Base-by-base conservation (phyloP, 2,329 filamentous ascomycete species). In the Berkeleyomyces basicola region DNA sequence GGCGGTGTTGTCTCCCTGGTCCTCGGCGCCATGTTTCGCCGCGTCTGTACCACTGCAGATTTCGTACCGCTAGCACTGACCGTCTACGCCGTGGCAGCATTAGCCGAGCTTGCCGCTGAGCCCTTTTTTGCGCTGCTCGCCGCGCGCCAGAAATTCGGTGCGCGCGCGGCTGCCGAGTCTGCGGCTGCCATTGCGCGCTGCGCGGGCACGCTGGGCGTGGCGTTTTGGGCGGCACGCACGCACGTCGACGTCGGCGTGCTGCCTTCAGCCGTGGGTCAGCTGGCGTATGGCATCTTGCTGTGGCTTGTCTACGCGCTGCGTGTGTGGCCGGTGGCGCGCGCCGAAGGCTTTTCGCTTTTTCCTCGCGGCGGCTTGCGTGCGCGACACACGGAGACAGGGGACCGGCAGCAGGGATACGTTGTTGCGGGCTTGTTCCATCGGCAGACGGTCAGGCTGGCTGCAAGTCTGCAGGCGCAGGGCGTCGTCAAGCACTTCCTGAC, bases 401-500 rank as follows among this genome's bases (percentile, higher is more conserved):
- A 1, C 57, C 65, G n/a, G 11, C 16, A 46, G 36, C 39, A 53
- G 55, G 0, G 59, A 16, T 4, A 67, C 71, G n/a, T 86, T 68
- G 68, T 82, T 55, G 67, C 79, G 3, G 78, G 77, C 2, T 80
- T 80, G 66, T 89, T 96, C 70, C 87, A 88, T 64, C 76, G 76
- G 9, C 80, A 84, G 1, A 83, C 95, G 1, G 75, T 93, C 37
- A 80, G 80, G 14, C 80, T 97, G 3, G 87, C 87, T 3, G 78
- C 80, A n/a, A 95, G 86, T 69, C 82, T 97, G 72, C 92, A 90
- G 74, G 76, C 90, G 5, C 93, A 99, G 74, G 91, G 88, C 43
- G 74, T 90, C 23, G 83, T 97, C 69, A 99, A 99, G 73, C 92
- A 97, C 71, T 71, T 97, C 61, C 81, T 99, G 61, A 97, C 93